Conservation (phyloP, 2,329 filamentous ascomycete genomes). For the Ascosphaera pollenicola region DNA sequence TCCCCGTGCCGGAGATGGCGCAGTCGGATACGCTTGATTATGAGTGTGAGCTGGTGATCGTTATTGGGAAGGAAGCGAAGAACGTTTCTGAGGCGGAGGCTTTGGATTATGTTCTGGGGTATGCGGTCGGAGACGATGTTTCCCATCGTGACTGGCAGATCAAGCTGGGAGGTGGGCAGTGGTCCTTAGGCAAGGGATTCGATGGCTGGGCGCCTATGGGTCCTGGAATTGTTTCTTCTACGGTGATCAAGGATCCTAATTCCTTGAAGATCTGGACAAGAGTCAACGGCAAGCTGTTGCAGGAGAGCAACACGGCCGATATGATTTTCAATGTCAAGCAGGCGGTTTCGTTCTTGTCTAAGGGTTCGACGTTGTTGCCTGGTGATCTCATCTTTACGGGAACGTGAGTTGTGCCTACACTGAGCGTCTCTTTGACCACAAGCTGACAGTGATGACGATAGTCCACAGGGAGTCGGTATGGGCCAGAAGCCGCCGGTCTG, state of each 20-base stretch:
- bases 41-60: constrained; percentile 54
- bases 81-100: constrained; percentile 44
- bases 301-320: constrained; percentile 27
- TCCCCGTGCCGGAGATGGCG: constrained; percentile 42
- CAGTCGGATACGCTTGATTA: constrained; percentile 54
- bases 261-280: constrained; percentile 21
- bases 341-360: constrained; percentile 25
- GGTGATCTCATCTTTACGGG: constrained; percentile 22
- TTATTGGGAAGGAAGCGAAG: constrained; percentile 45
- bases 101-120: constrained; percentile 52
- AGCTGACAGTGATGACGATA: constrained; percentile 17
- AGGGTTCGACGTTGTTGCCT: constrained; percentile 19
- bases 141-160: constrained; percentile 60
- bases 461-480: constrained; percentile 49
- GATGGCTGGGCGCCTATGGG: constrained; percentile 56
- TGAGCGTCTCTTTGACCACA: constrained; percentile 37
- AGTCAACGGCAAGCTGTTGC: constrained; percentile 27
- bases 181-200: constrained; percentile 51
- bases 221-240: constrained; percentile 42
- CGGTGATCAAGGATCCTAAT: constrained; percentile 23
- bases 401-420: constrained; percentile 25
- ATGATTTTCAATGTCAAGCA: constrained; percentile 26
- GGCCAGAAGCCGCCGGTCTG: constrained; percentile 43
- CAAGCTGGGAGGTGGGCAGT: constrained; percentile 44
- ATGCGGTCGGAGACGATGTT: constrained; percentile 58